Evolutionary conservation across 768 basidiomycete species (phyloP), one percentile per base, ranked within the genome.

Genomic region (Floccularia luteovirens): DNA sequence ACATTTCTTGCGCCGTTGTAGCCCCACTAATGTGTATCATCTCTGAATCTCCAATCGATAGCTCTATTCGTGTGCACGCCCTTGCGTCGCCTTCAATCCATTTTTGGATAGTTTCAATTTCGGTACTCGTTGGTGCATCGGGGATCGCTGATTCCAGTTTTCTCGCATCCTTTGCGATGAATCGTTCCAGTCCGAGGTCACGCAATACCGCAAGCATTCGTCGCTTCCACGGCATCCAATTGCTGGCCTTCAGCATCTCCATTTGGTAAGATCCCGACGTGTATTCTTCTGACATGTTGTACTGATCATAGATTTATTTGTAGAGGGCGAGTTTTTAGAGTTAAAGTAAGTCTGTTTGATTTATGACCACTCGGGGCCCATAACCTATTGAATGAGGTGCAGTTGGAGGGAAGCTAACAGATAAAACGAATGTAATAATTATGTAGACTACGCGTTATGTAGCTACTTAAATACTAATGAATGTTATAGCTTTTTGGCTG

Each of bases 201-300:
- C 41, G 36, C 8, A 60, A 43, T 23, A 58, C 44, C n/a, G 56
- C 57, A 21, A 52, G 33, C 49, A 58, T 56, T 7, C 47, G 41
- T 3, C 48, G 40, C 43, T 56, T 56, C 54, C 50, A 54, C n/a
- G 51, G 49, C 44, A 53, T 44, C 54, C 55, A 58, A 36, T 58
- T 58, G 17, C 41, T 34, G 41, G 46, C 51, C 44, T 55, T 54
- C 44, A 58, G 45, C 24, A 48, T 34, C 32, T 54, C 53, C 31
- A 56, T 48, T 7, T 50, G 47, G 36, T 53, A 54, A 11, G 41
- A 21, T 22, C 48, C 47, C 21, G 35, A 24, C 10, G 45, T 45
- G 25, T 30, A 27, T 38, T 51, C 51, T 1, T 50, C 42, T 20
- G 49, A 36, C 43, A 49, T 44, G 16, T 34, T 34, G 27, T n/a